phyloP scores from a whole-genome alignment of 352 stramenopile species.

The Pythium brassicae region DNA sequence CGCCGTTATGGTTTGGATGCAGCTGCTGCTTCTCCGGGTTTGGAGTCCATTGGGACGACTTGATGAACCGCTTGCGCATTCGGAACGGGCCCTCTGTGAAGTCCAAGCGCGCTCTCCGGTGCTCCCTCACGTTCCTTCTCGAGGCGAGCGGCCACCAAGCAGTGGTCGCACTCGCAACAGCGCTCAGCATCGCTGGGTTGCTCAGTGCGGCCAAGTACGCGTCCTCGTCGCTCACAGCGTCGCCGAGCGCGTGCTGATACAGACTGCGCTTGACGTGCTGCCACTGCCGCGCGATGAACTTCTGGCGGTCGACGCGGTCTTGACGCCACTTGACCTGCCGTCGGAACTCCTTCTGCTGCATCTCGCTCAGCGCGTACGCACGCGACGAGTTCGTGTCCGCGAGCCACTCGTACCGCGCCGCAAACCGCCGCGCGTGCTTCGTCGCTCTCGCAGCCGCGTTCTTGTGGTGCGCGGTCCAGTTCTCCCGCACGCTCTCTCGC shows the following conservation, averaged over 20 bases:
- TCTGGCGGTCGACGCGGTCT: slow-evolving; percentile 58
- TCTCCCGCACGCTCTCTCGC: slow-evolving; percentile 50
- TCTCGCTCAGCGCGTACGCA: slow-evolving; percentile 32
- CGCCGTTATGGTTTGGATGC: neutral
- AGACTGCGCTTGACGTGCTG: slow-evolving; percentile 27
- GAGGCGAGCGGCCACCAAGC: neutral
- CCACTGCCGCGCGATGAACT: slow-evolving; percentile 60
- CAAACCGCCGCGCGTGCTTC: slow-evolving; percentile 46
- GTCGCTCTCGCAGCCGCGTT: slow-evolving; percentile 17
- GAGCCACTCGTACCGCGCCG: slow-evolving; percentile 34
- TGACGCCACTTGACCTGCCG: slow-evolving; percentile 64
- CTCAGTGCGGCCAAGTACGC: neutral
- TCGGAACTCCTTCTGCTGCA: slow-evolving; percentile 47
- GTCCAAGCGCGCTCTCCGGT: slow-evolving; percentile 36
- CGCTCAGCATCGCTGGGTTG: slow-evolving; percentile 5
- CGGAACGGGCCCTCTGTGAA: slow-evolving; percentile 62
- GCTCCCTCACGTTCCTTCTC: neutral
- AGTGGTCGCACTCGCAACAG: neutral
- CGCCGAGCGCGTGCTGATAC: slow-evolving; percentile 20
- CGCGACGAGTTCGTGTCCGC: slow-evolving; percentile 26
- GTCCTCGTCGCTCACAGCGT: slow-evolving; percentile 5
- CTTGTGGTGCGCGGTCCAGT: slow-evolving; percentile 49
- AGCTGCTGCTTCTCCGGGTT: neutral
- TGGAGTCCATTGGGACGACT: no score
- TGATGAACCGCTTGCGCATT: slow-evolving; percentile 56